Conservation (phyloP, 768 basidiomycete genomes). For the Leccinum incarnatum region DNA sequence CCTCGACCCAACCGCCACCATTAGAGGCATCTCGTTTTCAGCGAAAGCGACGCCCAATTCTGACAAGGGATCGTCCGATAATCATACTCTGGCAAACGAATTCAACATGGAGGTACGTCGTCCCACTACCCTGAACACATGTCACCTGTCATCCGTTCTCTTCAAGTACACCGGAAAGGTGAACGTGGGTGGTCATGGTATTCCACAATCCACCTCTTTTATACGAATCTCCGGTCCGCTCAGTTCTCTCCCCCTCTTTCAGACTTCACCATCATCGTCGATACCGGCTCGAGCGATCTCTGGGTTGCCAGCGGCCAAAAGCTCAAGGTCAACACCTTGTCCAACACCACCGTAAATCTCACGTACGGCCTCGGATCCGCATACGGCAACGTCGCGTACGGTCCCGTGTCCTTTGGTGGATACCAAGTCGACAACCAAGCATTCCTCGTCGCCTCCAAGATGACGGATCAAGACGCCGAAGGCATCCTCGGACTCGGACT, state of each 20-base stretch:
- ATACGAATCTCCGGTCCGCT: background rate
- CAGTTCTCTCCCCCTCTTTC: background rate
- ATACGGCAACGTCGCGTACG: conserved; percentile 35
- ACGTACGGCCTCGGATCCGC: conserved; percentile 41
- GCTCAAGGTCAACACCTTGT: conserved; percentile 28
- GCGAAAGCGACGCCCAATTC: conserved; percentile 15
- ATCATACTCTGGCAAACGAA: conserved; percentile 25
- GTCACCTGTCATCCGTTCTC: background rate
- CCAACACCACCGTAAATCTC: conserved; percentile 29
- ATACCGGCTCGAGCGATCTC: conserved; percentile 32
- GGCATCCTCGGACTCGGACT: conserved; percentile 31
- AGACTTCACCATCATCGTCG: conserved; percentile 29
- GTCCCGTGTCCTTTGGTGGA: conserved; percentile 35
- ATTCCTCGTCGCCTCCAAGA: conserved; percentile 23
- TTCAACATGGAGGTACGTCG: conserved; percentile 28
- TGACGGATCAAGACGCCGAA: conserved; percentile 10
- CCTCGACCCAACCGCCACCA: background rate
- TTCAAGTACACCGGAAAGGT: conserved; percentile 29
- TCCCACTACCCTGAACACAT: background rate
- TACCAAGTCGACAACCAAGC: conserved; percentile 30
- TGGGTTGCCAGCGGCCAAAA: conserved; percentile 23
- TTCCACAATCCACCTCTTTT: background rate
- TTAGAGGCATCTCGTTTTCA: conserved; percentile 22
- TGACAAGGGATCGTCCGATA: conserved; percentile 20
- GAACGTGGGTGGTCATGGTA: background rate